phyloP scores from a whole-genome alignment of 306 rosid species.

The Rosa chinensis region DNA sequence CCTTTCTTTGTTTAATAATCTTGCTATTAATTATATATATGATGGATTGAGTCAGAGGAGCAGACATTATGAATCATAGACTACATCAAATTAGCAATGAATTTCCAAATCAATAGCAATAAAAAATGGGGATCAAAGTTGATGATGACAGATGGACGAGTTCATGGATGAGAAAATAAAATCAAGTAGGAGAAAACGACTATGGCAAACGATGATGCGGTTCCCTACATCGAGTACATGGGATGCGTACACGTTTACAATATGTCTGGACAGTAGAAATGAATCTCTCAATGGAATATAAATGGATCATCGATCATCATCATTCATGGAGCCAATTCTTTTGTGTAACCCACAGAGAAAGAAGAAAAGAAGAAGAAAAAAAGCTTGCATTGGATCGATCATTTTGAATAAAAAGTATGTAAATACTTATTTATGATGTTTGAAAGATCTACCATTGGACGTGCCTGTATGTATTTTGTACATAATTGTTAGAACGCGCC shows the following conservation, averaged over 20 bases:
- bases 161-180: background rate
- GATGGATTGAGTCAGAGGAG: slow-evolving; percentile 6
- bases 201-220: slow-evolving; percentile 21
- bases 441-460: no score
- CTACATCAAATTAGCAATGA: background rate
- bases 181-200: background rate
- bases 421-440: no score
- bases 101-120: background rate
- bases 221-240: slow-evolving; percentile 27
- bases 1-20: background rate
- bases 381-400: background rate
- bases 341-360: background rate
- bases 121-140: slow-evolving; percentile 4
- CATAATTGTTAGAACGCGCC: no score
- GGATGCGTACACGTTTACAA: slow-evolving; percentile 17
- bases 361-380: background rate
- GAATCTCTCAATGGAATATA: background rate
- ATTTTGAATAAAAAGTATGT: background rate
- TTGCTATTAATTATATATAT: background rate
- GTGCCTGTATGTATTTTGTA: no score
- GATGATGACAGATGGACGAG: slow-evolving; percentile 19
- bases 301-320: background rate
- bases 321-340: background rate
- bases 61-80: slow-evolving; percentile 1
- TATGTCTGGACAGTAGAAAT: background rate